Evolutionary conservation across 768 basidiomycete species (phyloP).

Genomic region (Gloeopeniophorella convolvens): DNA sequence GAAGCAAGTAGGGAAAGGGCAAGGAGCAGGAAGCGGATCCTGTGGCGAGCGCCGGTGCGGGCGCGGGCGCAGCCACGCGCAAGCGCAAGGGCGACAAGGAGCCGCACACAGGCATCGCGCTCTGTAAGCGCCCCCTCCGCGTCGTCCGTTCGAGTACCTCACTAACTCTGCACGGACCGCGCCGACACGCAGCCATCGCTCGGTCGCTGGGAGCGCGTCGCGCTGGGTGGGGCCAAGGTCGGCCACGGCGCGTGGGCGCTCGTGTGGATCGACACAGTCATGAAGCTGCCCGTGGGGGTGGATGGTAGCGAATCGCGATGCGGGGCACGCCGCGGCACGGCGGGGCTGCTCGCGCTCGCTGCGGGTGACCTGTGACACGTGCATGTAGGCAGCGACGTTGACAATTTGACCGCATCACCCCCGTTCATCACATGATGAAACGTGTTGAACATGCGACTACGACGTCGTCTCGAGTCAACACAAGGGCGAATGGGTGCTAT

Average conservation of each 20-base stretch:
- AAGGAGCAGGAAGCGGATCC: slow-evolving; percentile 21
- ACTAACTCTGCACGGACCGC: slow-evolving; percentile 45
- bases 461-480: too few species aligned
- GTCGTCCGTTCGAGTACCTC: background rate
- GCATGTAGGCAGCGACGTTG: too few species aligned
- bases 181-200: slow-evolving; percentile 70
- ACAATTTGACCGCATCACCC: too few species aligned
- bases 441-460: too few species aligned
- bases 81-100: slow-evolving; percentile 60
- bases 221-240: slow-evolving; percentile 66
- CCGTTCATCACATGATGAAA: too few species aligned
- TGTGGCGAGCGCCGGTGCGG: slow-evolving; percentile 25
- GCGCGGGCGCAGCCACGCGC: slow-evolving; percentile 1
- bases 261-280: slow-evolving; percentile 62
- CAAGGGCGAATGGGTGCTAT: too few species aligned
- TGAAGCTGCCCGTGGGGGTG: slow-evolving; percentile 28
- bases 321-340: slow-evolving; percentile 13
- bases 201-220: slow-evolving; percentile 47
- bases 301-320: slow-evolving; percentile 16
- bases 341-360: slow-evolving; percentile 5
- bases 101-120: slow-evolving; percentile 67
- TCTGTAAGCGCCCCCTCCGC: slow-evolving; percentile 45
- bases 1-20: slow-evolving; percentile 28
- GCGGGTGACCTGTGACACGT: too few species aligned
- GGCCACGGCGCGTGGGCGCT: slow-evolving; percentile 79